Evolutionary conservation across 257 asterid genomes (phyloP), one percentile per base, ranked within the genome.

Genomic region (Ehretia macrophylla): DNA sequence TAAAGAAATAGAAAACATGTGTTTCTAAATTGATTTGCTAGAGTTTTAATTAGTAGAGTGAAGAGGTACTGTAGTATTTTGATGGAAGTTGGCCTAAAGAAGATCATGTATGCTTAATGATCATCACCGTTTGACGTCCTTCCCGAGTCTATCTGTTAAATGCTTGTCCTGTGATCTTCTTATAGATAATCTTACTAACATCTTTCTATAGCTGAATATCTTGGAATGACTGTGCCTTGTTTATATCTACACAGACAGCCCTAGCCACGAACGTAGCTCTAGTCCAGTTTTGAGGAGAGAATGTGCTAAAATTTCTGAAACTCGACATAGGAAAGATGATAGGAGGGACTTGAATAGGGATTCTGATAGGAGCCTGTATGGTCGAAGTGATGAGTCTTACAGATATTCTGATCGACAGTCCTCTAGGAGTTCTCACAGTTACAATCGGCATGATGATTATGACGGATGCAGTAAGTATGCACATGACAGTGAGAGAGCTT

Each of bases 171-270:
- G n/a, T n/a, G n/a, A n/a, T n/a, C n/a, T 27, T 27, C 35, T 42
- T 4, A 42, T 10, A 3, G 47, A 42, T 11, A 2, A 42, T 10
- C 12, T 42, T 42, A 42, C 47, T 42, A 2, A 10, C 47, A 10
- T 42, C 16, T 14, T 10, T 42, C 47, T 10, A 42, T 42, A 27
- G 35, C 6, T 27, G 35, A 27, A 27, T 42, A 40, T 32, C 44
- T 12, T 58, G 32, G 39, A 32, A 19, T 52, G 10, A 20, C n/a
- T 39, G 22, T 20, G 11, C 21, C n/a, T 63, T 73, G n/a, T n/a
- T 83, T 71, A 48, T 73, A 59, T 76, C 56, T 67, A 68, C 76
- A 62, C 85, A 92, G 98, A 88, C 64, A 83, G 91, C 69, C 95
- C 90, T 45, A 68, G n/a, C 5, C 75, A 39, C 48, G 70, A 68